phyloP scores from a whole-genome alignment of 2,329 filamentous ascomycete species.

The Paecilomyces niveus region DNA sequence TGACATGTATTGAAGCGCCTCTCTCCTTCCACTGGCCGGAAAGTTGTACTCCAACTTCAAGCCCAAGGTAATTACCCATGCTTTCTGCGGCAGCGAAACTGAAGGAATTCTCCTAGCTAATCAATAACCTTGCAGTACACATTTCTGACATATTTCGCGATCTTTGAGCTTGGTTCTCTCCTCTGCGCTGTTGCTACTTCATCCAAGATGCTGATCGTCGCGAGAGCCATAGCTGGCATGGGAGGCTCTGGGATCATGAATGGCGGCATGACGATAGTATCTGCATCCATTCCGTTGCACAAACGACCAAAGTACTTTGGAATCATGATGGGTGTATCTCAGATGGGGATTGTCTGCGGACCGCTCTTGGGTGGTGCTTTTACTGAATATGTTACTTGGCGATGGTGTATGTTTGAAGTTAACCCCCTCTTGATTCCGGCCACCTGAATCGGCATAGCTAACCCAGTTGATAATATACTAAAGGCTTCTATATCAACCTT shows the following conservation, averaged over 20 bases:
- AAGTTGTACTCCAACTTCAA: conserved; percentile 44
- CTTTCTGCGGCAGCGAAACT: background rate
- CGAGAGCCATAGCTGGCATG: conserved; percentile 15
- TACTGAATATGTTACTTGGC: conserved; percentile 32
- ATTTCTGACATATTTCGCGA: conserved; percentile 14
- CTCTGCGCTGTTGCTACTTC: conserved; percentile 14
- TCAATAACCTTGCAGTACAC: conserved; percentile 7
- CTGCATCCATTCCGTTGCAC: conserved; percentile 6
- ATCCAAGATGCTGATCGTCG: conserved; percentile 14
- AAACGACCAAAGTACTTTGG: conserved; percentile 6
- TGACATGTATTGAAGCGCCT: conserved; percentile 27
- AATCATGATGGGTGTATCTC: conserved; percentile 2
- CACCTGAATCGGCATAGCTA: background rate
- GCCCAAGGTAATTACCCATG: conserved; percentile 19
- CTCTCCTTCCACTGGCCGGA: conserved; percentile 46
- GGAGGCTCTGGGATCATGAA: conserved; percentile 11
- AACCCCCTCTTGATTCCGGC: no score
- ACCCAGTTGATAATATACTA: background rate
- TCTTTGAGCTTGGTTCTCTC: conserved; percentile 19
- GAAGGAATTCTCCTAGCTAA: background rate
- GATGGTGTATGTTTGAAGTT: conserved; percentile 27
- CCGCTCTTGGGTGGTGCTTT: conserved; percentile 38
- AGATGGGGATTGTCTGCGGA: conserved; percentile 11
- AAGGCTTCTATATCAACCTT: conserved; percentile 35
- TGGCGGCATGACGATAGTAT: conserved; percentile 12